Evolutionary conservation across 345 rosid species (phyloP).

Genomic region (Dovyalis caffra): DNA sequence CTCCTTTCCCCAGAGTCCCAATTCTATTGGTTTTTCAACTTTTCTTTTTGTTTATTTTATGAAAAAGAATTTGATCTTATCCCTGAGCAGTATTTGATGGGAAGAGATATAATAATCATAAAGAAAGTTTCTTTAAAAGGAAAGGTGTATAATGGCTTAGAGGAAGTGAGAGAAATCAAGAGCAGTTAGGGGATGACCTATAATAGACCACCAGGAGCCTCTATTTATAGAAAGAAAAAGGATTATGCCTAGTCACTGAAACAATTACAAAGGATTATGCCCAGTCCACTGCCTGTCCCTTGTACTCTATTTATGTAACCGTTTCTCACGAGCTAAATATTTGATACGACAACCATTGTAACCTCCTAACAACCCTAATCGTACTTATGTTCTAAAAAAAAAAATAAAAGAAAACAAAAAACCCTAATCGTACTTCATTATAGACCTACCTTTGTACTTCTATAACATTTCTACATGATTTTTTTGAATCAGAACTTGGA

Average conservation of each 20-base stretch:
- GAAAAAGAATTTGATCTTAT: neutral
- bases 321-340: constrained; percentile 12
- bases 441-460: too few species aligned
- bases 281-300: neutral
- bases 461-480: too few species aligned
- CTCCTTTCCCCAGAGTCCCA: constrained; percentile 9
- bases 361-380: constrained; percentile 31
- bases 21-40: neutral
- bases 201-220: constrained; percentile 9
- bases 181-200: constrained; percentile 21
- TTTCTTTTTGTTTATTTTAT: neutral
- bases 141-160: constrained; percentile 6
- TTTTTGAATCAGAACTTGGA: too few species aligned
- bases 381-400: too few species aligned
- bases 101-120: neutral
- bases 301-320: constrained; percentile 21
- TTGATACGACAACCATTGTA: neutral
- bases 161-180: neutral
- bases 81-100: neutral
- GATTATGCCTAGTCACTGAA: neutral
- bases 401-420: too few species aligned
- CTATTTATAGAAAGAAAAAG: constrained; percentile 43
- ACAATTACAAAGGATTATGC: neutral
- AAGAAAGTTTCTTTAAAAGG: constrained; percentile 35
- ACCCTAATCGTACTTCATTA: too few species aligned